These are phyloP conservation scores for Backusella psychrophila DNA, from an alignment of 192 early-diverging fungal species.

Conservation along the genomic window DNA sequence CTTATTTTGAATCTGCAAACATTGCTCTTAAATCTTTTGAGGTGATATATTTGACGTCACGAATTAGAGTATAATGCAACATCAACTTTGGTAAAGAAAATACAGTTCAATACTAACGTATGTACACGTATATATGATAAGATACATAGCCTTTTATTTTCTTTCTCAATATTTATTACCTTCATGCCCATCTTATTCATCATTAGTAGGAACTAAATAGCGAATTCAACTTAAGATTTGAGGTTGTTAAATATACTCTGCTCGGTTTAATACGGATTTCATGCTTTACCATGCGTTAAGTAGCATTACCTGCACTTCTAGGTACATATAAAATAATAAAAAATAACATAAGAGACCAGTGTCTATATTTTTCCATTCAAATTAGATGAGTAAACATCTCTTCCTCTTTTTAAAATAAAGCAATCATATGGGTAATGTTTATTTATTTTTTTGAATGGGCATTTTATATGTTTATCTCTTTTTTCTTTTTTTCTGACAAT, in stretches of 20 bases:
- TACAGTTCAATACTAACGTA: slow-evolving; percentile 74
- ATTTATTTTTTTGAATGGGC: no score
- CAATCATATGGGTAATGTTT: slow-evolving; percentile 57
- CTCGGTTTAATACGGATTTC: slow-evolving; percentile 83
- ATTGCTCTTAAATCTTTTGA: slow-evolving; percentile 75
- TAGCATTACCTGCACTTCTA: slow-evolving; percentile 46
- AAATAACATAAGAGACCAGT: slow-evolving; percentile 54
- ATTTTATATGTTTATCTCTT: slow-evolving; percentile 41
- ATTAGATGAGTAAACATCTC: background rate
- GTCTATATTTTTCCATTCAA: slow-evolving; percentile 40
- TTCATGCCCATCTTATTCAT: slow-evolving; percentile 95
- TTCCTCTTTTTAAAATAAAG: background rate
- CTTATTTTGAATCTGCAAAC: slow-evolving; percentile 57
- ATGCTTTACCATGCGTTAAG: slow-evolving; percentile 90
- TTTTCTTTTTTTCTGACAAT: slow-evolving; percentile 85
- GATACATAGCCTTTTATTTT: background rate
- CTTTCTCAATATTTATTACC: slow-evolving; percentile 17
- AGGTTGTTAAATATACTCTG: slow-evolving; percentile 82
- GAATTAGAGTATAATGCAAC: slow-evolving; percentile 74
- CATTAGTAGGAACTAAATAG: slow-evolving; percentile 89
- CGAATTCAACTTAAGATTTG: slow-evolving; percentile 86
- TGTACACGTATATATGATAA: background rate
- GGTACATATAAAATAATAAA: background rate
- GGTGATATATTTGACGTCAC: slow-evolving; percentile 76
- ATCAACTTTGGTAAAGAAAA: slow-evolving; percentile 78